Conservation (phyloP, 148 eudicot genomes). For the Fagopyrum esculentum region DNA sequence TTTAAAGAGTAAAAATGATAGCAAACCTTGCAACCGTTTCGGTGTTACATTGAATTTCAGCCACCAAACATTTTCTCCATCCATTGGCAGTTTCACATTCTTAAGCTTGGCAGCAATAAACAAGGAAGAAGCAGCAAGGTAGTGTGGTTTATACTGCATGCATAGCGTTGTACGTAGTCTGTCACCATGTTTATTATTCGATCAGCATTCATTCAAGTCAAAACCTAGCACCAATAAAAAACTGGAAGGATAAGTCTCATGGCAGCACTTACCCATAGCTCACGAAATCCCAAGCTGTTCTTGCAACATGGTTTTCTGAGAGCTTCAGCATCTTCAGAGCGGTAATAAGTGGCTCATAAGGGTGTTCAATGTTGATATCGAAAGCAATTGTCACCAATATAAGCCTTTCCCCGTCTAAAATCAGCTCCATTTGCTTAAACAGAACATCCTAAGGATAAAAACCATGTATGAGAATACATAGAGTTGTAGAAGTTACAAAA, state of each 20-base stretch:
- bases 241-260: not conserved
- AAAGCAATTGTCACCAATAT: slow-evolving; percentile 51
- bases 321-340: slow-evolving; percentile 56
- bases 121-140: slow-evolving; percentile 68
- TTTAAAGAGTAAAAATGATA: not conserved
- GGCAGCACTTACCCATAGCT: slow-evolving; percentile 48
- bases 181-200: not conserved
- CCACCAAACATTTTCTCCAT: slow-evolving; percentile 66
- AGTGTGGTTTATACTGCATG: slow-evolving; percentile 79
- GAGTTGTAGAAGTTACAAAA: not conserved
- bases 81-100: slow-evolving; percentile 44
- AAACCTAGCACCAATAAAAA: not conserved
- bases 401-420: slow-evolving; percentile 51
- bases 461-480: not conserved
- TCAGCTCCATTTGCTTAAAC: slow-evolving; percentile 45
- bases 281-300: slow-evolving; percentile 77
- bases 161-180: slow-evolving; percentile 68
- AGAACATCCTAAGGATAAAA: not conserved
- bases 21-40: slow-evolving; percentile 55
- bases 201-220: not conserved
- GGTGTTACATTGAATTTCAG: slow-evolving; percentile 73
- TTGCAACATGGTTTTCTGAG: slow-evolving; percentile 49
- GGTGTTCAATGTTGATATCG: slow-evolving; percentile 60
- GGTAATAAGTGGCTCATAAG: slow-evolving; percentile 64
- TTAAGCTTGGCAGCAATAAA: slow-evolving; percentile 60